phyloP scores from a whole-genome alignment of 805 yeast genomes.

The Candida nemodendra region DNA sequence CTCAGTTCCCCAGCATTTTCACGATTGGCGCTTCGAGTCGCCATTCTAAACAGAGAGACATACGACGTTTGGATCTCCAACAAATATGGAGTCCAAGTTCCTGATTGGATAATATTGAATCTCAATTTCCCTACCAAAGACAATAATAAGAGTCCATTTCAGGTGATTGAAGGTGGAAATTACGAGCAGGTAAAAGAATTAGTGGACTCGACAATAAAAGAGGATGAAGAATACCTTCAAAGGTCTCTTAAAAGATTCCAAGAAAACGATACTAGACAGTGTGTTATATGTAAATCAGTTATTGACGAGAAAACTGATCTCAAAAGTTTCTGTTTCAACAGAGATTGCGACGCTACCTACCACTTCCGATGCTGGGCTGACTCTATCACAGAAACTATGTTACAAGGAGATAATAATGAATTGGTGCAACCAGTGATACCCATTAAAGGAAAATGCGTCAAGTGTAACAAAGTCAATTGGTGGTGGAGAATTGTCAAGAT shows the following conservation, averaged over 20 bases:
- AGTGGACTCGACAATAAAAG: constrained; percentile 9
- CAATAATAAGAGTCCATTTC: constrained; percentile 3
- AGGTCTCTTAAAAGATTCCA: constrained; percentile 15
- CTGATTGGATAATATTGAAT: constrained; percentile 22
- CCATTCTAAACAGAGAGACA: constrained; percentile 39
- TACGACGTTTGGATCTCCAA: constrained; percentile 37
- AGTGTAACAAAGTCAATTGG: constrained; percentile 25
- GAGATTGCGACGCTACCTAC: constrained; percentile 27
- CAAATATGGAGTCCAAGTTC: constrained; percentile 27
- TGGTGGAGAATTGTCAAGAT: constrained; percentile 31
- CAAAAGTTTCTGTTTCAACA: constrained; percentile 27
- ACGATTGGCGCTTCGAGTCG: constrained; percentile 44
- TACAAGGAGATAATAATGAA: constrained; percentile 1
- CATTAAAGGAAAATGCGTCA: constrained; percentile 24
- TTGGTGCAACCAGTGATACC: constrained; percentile 24
- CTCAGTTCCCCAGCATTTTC: constrained; percentile 43
- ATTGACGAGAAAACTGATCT: constrained; percentile 14
- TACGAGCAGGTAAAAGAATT: constrained; percentile 28
- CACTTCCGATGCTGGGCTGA: constrained; percentile 39
- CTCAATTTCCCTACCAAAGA: constrained; percentile 8
- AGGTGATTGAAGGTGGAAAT: constrained; percentile 27
- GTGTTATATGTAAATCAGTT: constrained; percentile 16
- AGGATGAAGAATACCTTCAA: constrained; percentile 17
- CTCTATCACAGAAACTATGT: constrained; percentile 10
- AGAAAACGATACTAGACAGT: constrained; percentile 6